phyloP scores from a whole-genome alignment of 2,329 filamentous ascomycete genomes.

The Nannizzia gypsea region DNA sequence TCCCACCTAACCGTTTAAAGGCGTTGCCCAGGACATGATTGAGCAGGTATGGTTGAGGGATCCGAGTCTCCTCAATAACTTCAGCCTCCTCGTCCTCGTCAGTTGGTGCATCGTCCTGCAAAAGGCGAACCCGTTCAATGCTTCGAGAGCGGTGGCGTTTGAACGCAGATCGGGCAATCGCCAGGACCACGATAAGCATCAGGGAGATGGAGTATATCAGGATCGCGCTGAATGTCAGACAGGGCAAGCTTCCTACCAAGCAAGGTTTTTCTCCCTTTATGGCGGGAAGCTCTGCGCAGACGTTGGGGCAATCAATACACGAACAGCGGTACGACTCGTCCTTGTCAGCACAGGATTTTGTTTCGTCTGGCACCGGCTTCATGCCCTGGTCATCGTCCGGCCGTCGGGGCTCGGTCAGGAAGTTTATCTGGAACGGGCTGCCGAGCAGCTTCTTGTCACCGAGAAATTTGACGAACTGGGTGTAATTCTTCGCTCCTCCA shows the following conservation, averaged over 20 bases:
- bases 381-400: conserved; percentile 59
- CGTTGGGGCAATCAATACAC: conserved; percentile 79
- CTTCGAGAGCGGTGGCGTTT: conserved; percentile 60
- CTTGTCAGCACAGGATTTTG: conserved; percentile 81
- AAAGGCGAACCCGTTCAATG: conserved; percentile 69
- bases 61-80: conserved; percentile 60
- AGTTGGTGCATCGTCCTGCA: conserved; percentile 72
- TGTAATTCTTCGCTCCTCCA: conserved; percentile 83
- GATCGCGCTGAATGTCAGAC: conserved; percentile 84
- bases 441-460: conserved; percentile 82
- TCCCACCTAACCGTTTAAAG: conserved; percentile 69
- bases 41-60: conserved; percentile 65
- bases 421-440: conserved; percentile 98
- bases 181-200: conserved; percentile 50
- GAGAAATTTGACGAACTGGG: conserved; percentile 76
- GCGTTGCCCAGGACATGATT: conserved; percentile 71
- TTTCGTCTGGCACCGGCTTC: conserved; percentile 55
- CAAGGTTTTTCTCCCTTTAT: conserved; percentile 61
- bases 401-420: conserved; percentile 47
- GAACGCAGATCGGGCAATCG: conserved; percentile 66
- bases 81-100: conserved; percentile 94
- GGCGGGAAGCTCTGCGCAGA: conserved; percentile 70
- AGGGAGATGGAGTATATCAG: conserved; percentile 70
- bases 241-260: conserved; percentile 77
- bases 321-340: conserved; percentile 80